Percentiles rank a stretch among this genome's conserved stretches.
Conservation (phyloP, 108 stramenopile species). For the Cyclotella cryptica region DNA sequence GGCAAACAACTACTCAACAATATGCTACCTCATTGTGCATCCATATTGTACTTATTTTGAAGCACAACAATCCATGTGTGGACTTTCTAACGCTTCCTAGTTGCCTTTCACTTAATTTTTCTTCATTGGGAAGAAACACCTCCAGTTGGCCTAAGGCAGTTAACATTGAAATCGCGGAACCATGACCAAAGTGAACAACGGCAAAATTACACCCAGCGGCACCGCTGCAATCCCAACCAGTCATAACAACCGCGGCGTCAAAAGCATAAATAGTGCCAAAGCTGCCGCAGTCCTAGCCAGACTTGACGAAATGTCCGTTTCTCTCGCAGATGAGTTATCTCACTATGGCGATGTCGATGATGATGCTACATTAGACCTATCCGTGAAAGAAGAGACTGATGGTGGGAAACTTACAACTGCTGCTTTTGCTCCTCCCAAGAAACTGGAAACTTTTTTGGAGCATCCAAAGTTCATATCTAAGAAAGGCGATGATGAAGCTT, state of each 20-base stretch:
- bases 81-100: no score
- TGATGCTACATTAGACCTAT: slow-evolving; percentile 3
- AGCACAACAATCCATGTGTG: no score
- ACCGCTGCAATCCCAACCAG: no score
- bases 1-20: no score
- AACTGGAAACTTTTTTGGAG: neutral
- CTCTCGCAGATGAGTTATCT: slow-evolving; percentile 5
- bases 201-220: neutral
- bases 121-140: no score
- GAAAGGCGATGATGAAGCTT: neutral
- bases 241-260: no score
- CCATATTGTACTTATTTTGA: no score
- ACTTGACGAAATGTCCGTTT: slow-evolving; percentile 13
- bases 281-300: neutral
- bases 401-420: neutral
- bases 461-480: neutral
- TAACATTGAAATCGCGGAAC: no score
- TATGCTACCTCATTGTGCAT: no score
- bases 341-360: slow-evolving; percentile 7
- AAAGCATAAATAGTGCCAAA: neutral
- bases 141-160: no score
- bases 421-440: neutral
- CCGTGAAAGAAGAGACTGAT: neutral
- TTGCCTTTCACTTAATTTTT: no score
- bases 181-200: slow-evolving; percentile 21